Base-by-base conservation (phyloP, 1,139 yeast species). In the Diutina scorzettiae region DNA sequence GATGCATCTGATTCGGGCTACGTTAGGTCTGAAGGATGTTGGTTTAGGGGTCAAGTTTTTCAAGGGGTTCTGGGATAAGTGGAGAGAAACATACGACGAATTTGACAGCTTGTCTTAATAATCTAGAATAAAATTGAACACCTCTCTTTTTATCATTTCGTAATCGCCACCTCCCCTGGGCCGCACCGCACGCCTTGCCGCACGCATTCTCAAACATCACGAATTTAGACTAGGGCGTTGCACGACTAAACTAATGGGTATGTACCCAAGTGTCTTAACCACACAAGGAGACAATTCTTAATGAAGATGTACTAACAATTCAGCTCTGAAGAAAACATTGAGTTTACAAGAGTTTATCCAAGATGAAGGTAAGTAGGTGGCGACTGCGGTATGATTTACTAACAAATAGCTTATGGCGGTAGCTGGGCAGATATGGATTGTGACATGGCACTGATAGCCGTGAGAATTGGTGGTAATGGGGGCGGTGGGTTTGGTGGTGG, bases 1-100 rank as follows among this genome's bases (percentile, higher is more conserved):
- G 7, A 83, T 83, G 94, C 94, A 83, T 58, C 78, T 86, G 43
- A 81, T 82, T 45, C 66, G 93, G 53, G 89, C 87, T 21, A 72
- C 82, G 17, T 73, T 81, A 29, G 93, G 94, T 9, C 66, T 76
- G 25, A 71, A 72, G 52, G 94, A 83, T 52, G 68, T 81, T 40
- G 82, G 81, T 7, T 62, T 78, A 44, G 93, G 84, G 20, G 66
- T 73, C 37, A 69, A 74, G 53, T 79, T 81, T 58, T 82, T 80
- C 62, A 60, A 59, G 43, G 78, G 76, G 1, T 81, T 81, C 58
- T 81, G 76, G 55, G 55, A 23, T 11, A 17, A 32, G 17, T 41
- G 41, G 41, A 23, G 36, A 19, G 28, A n/a, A n/a, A 30, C 25
- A 20, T 40, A 40, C 21, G 41, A 30, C 33, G 17, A 3, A n/a